Conservation (phyloP, 306 rosid genomes). For the Medicago arabica region DNA sequence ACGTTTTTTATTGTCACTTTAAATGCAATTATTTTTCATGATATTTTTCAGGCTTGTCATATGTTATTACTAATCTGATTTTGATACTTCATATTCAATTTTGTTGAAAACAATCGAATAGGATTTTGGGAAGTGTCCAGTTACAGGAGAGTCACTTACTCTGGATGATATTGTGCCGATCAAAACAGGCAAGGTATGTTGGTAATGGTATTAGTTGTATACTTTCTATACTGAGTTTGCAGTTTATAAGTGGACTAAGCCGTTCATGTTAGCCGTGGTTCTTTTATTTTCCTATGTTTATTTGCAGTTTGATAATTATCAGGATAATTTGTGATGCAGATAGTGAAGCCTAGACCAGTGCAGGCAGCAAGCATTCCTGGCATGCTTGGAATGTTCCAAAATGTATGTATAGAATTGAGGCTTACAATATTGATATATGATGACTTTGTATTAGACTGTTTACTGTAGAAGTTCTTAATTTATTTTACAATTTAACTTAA, state of each 20-base stretch:
- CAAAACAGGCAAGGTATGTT: constrained; percentile 87
- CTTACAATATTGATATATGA: constrained; percentile 10
- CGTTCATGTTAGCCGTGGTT: background rate
- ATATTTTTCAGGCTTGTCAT: constrained; percentile 7
- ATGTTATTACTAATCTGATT: constrained; percentile 28
- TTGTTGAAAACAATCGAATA: constrained; percentile 44
- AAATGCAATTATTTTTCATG: background rate
- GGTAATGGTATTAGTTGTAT: constrained; percentile 6
- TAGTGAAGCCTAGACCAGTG: constrained; percentile 95
- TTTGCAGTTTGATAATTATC: constrained; percentile 35
- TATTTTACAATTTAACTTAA: background rate
- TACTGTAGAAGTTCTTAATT: background rate
- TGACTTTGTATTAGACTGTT: background rate
- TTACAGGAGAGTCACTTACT: constrained; percentile 84
- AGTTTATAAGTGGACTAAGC: background rate
- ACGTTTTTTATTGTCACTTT: background rate
- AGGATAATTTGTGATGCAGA: constrained; percentile 61
- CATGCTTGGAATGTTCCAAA: constrained; percentile 98
- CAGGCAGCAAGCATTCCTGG: constrained; percentile 99
- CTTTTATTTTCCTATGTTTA: constrained; percentile 25
- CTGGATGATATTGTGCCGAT: constrained; percentile 81
- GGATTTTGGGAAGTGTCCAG: constrained; percentile 98
- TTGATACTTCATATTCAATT: constrained; percentile 15
- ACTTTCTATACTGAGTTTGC: background rate
- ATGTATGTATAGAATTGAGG: constrained; percentile 59